Evolutionary conservation across 1,139 yeast species (phyloP), one percentile per base, ranked within the genome.

Genomic region (Suhomyces taliae): DNA sequence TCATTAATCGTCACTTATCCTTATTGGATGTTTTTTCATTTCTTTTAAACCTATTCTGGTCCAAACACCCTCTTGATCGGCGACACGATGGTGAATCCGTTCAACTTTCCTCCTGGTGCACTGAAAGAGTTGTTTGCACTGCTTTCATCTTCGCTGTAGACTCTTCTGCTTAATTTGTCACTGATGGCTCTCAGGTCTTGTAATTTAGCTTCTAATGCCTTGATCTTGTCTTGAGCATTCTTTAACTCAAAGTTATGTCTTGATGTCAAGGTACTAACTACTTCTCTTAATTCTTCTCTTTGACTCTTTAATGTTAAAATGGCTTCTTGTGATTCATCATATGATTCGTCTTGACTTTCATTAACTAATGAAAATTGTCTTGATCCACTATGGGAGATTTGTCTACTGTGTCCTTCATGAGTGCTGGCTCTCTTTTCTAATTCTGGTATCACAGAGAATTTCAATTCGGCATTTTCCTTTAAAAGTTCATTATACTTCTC

Each of bases 221-320:
- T 68, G 40, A 76, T 65, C 51, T 75, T 75, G n/a, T 79, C 83
- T 19, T 66, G 64, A 15, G 77, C 74, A 45, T 61, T 49, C 48
- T 67, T 72, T 48, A 68, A 50, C 51, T 75, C 80, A 34, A 65
- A 66, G 36, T 59, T 61, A 44, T 73, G 76, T 37, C 66, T 66
- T 4, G 66, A 52, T 11, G 73, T 69, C 46, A 76, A 59, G 50
- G 70, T 67, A 37, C 69, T 62, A 29, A 75, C 67, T 31, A 81
- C 83, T 44, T 81, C 85, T 29, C 87, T 68, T 42, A 83, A 69
- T 45, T 80, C 85, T 48, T 82, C 85, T 39, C 85, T 62, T 61
- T 83, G 89, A 15, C 64, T 62, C 50, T 74, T 78, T 49, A 81
- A 64, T 31, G 70, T 62, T 31, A 57, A 50, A 19, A 75, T 64